A percentile compares a stretch with the other conserved stretches of the same genome.
phyloP scores from a whole-genome alignment of 2,329 filamentous ascomycete genomes.

The Alternaria panax region DNA sequence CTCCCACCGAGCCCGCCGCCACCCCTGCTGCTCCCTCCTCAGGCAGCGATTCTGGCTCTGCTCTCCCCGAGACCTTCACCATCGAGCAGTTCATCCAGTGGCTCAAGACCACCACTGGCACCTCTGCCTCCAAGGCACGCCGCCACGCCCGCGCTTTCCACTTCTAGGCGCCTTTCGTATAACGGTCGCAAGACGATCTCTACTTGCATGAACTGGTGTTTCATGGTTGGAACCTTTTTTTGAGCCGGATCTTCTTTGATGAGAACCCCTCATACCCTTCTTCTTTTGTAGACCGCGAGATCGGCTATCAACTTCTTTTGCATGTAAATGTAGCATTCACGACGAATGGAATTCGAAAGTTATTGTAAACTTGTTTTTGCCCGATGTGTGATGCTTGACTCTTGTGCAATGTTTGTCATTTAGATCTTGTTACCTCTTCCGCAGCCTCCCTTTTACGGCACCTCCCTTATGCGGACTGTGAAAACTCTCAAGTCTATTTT shows the following conservation, averaged over 20 bases:
- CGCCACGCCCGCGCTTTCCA: conserved; percentile 50
- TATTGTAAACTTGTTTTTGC: neutral
- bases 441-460: no score
- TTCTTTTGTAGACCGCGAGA: conserved; percentile 18
- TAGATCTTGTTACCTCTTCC: no score
- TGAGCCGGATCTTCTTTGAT: conserved; percentile 21
- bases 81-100: conserved; percentile 40
- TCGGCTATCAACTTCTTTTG: conserved; percentile 15
- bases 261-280: conserved; percentile 8
- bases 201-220: conserved; percentile 22
- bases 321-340: conserved; percentile 27
- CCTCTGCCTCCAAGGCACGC: conserved; percentile 29
- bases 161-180: conserved; percentile 40
- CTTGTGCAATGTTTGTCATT: no score
- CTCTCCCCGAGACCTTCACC: conserved; percentile 41
- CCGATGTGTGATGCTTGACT: no score
- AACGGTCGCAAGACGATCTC: conserved; percentile 1
- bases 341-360: conserved; percentile 26
- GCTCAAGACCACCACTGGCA: conserved; percentile 35
- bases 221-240: conserved; percentile 7
- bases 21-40: conserved; percentile 18
- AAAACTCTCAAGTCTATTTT: no score
- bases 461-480: no score
- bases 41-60: conserved; percentile 23
- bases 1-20: conserved; percentile 9